Conservation (phyloP, 2,329 filamentous ascomycete species). For the Aspergillus sp. region DNA sequence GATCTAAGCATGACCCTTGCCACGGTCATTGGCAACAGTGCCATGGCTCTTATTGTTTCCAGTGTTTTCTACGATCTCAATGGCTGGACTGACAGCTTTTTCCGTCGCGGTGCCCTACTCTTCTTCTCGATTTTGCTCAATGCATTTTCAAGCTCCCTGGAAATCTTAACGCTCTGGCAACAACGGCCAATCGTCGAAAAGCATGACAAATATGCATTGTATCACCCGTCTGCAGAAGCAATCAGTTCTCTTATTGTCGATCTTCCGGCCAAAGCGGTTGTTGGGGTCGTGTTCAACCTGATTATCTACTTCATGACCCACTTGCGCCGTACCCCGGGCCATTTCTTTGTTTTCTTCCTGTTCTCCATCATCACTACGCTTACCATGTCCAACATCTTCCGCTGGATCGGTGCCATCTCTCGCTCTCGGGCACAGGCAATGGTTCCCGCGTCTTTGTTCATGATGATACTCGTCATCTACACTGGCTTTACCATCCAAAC, state of each 20-base stretch:
- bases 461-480: slow-evolving; percentile 42
- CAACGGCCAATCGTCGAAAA: slow-evolving; percentile 93
- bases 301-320: slow-evolving; percentile 84
- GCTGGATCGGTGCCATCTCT: slow-evolving; percentile 70
- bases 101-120: slow-evolving; percentile 67
- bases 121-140: slow-evolving; percentile 86
- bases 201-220: slow-evolving; percentile 77
- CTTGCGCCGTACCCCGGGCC: slow-evolving; percentile 64
- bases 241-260: slow-evolving; percentile 81
- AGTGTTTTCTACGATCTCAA: slow-evolving; percentile 74
- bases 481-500: slow-evolving; percentile 44
- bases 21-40: slow-evolving; percentile 60
- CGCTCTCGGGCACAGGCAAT: slow-evolving; percentile 58
- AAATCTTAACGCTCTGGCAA: slow-evolving; percentile 79
- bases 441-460: slow-evolving; percentile 51
- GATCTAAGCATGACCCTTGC: slow-evolving; percentile 70
- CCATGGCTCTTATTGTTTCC: slow-evolving; percentile 70
- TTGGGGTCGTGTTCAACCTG: slow-evolving; percentile 70
- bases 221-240: slow-evolving; percentile 87
- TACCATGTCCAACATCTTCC: slow-evolving; percentile 81
- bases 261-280: slow-evolving; percentile 71
- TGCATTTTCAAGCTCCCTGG: slow-evolving; percentile 70
- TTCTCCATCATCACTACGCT: slow-evolving; percentile 69
- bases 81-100: slow-evolving; percentile 65
- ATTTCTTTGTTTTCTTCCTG: slow-evolving; percentile 83